Conservation (phyloP, 1,284 basidiomycete species). For the Leccinum pachyderme region DNA sequence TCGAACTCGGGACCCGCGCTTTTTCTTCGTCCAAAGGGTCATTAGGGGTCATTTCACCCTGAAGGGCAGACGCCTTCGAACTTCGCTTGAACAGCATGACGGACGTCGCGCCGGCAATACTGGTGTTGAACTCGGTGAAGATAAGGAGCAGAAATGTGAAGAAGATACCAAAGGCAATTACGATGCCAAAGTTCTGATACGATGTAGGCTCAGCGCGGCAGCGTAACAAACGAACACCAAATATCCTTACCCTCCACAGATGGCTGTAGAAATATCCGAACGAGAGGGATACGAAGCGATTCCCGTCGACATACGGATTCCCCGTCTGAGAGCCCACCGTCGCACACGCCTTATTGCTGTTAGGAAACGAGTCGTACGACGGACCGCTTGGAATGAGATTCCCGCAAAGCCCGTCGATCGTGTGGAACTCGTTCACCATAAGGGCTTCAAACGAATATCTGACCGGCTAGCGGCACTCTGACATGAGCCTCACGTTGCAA, state of each 20-base stretch:
- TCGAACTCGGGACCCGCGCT: slow-evolving; percentile 16
- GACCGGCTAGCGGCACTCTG: slow-evolving; percentile 36
- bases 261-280: slow-evolving; percentile 63
- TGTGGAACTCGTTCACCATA: slow-evolving; percentile 57
- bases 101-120: slow-evolving; percentile 30
- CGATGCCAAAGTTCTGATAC: slow-evolving; percentile 53
- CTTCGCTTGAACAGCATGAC: slow-evolving; percentile 46
- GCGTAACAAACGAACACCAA: background rate
- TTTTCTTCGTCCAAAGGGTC: slow-evolving; percentile 28
- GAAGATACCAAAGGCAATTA: slow-evolving; percentile 49
- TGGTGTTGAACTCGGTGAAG: slow-evolving; percentile 50
- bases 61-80: slow-evolving; percentile 19
- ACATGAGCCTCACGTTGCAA: background rate
- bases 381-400: slow-evolving; percentile 45
- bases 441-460: slow-evolving; percentile 53
- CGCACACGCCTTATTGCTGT: slow-evolving; percentile 61
- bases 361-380: slow-evolving; percentile 51
- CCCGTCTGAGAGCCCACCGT: slow-evolving; percentile 38
- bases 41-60: background rate
- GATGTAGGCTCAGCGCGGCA: background rate
- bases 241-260: slow-evolving; percentile 57
- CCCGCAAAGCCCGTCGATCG: slow-evolving; percentile 41
- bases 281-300: slow-evolving; percentile 44
- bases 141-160: slow-evolving; percentile 49
- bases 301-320: slow-evolving; percentile 16